Conservation (phyloP, 2,329 filamentous ascomycete genomes). For the Scedosporium apiospermum region DNA sequence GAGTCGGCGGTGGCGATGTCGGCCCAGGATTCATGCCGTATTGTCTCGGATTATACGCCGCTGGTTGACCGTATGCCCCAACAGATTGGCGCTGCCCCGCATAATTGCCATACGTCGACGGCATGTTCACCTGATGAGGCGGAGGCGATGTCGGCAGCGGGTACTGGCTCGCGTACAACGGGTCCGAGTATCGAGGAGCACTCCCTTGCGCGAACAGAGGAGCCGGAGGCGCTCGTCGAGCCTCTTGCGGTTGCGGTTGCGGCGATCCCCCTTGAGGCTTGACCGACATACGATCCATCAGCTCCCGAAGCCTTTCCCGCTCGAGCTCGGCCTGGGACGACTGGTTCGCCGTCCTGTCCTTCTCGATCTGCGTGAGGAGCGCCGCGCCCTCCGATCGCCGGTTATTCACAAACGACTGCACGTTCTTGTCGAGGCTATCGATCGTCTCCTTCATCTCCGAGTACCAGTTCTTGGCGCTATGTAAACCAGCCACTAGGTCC, state of each 20-base stretch:
- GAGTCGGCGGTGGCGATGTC: conserved; percentile 54
- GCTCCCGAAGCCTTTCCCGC: conserved; percentile 69
- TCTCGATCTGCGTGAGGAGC: conserved; percentile 79
- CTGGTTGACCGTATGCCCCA: conserved; percentile 34
- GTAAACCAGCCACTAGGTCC: conserved; percentile 76
- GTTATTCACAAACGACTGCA: conserved; percentile 95
- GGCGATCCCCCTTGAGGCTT: conserved; percentile 38
- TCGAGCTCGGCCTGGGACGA: conserved; percentile 64
- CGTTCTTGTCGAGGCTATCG: conserved; percentile 86
- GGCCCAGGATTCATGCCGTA: conserved; percentile 49
- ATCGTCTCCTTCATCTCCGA: conserved; percentile 92
- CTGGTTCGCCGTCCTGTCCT: conserved; percentile 56
- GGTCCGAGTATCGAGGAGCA: conserved; percentile 40
- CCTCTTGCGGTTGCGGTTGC: conserved; percentile 14
- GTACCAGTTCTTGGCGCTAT: conserved; percentile 88
- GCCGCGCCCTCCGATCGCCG: conserved; percentile 83
- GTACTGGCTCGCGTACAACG: conserved; percentile 47
- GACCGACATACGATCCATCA: conserved; percentile 96
- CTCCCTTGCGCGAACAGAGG: conserved; percentile 39
- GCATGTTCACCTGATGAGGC: conserved; percentile 31
- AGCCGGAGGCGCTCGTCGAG: conserved; percentile 27
- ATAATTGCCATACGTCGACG: conserved; percentile 18
- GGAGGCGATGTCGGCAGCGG: conserved; percentile 49
- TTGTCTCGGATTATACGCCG: conserved; percentile 46
- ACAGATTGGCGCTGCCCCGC: conserved; percentile 22